Conservation (phyloP, 2,329 filamentous ascomycete species). For the Paramyrothecium sp. region DNA sequence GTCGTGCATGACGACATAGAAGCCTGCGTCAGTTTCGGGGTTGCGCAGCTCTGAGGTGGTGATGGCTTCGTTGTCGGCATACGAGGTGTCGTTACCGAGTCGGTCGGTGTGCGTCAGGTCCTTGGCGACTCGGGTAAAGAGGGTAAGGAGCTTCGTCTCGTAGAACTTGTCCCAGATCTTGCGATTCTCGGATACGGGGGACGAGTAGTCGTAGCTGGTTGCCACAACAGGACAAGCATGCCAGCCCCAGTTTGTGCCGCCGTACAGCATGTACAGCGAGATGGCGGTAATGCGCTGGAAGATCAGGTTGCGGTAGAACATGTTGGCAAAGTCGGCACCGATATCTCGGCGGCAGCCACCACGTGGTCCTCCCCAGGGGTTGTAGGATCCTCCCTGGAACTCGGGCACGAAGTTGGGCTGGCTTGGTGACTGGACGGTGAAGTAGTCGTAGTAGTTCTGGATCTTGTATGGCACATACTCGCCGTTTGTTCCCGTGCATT, state of each 20-base stretch:
- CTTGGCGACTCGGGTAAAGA: slow-evolving; percentile 57
- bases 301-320: slow-evolving; percentile 64
- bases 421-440: slow-evolving; percentile 19
- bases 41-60: slow-evolving; percentile 57
- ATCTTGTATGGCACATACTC: slow-evolving; percentile 53
- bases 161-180: slow-evolving; percentile 58
- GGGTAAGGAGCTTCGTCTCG: slow-evolving; percentile 59
- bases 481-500: slow-evolving; percentile 60
- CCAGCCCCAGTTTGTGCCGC: slow-evolving; percentile 63
- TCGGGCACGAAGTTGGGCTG: slow-evolving; percentile 23
- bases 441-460: slow-evolving; percentile 28
- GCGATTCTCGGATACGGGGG: slow-evolving; percentile 59
- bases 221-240: slow-evolving; percentile 56
- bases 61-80: slow-evolving; percentile 50
- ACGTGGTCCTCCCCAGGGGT: slow-evolving; percentile 60
- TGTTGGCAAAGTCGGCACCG: slow-evolving; percentile 58
- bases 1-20: slow-evolving; percentile 58
- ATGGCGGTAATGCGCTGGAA: slow-evolving; percentile 58
- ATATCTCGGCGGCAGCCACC: slow-evolving; percentile 53
- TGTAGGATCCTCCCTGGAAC: slow-evolving; percentile 40
- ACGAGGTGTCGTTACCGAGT: slow-evolving; percentile 40
- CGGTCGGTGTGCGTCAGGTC: slow-evolving; percentile 56
- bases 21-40: slow-evolving; percentile 52
- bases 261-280: slow-evolving; percentile 64
- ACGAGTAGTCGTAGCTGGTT: slow-evolving; percentile 63